Conservation (phyloP, 306 rosid species). For the Cicer chorassanicum region DNA sequence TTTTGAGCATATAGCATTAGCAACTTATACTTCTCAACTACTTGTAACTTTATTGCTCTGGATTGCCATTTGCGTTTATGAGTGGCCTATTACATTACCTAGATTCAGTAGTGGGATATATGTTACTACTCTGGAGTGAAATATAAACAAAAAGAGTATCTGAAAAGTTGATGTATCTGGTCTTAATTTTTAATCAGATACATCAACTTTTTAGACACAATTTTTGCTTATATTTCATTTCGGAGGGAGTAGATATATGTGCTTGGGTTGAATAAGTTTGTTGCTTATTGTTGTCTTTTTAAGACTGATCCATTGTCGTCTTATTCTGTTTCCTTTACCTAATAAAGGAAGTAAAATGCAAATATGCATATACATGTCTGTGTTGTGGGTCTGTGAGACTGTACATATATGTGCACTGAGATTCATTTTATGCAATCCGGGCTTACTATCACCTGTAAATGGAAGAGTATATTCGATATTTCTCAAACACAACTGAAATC, state of each 20-base stretch:
- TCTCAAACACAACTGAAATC: conserved; percentile 33
- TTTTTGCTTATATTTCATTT: no score
- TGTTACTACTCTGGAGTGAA: not conserved
- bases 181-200: no score
- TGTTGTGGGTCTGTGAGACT: not conserved
- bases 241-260: not conserved
- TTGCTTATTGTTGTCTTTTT: not conserved
- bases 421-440: conserved; percentile 6
- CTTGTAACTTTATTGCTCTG: not conserved
- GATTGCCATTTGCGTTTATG: not conserved
- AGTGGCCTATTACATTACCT: not conserved
- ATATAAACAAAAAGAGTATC: no score
- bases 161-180: no score
- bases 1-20: not conserved
- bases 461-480: conserved; percentile 32
- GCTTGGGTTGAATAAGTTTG: conserved; percentile 2
- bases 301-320: conserved; percentile 1
- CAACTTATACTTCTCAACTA: conserved; percentile 8
- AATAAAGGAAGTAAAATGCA: conserved; percentile 23
- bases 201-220: no score
- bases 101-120: not conserved
- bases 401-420: not conserved
- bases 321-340: conserved; percentile 24
- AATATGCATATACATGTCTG: not conserved
- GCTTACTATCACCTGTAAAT: conserved; percentile 11